A percentile compares a stretch with the other conserved stretches of the same genome.
Conservation (phyloP, 495 filamentous ascomycete genomes). For the Aspergillus coremiiformis region DNA sequence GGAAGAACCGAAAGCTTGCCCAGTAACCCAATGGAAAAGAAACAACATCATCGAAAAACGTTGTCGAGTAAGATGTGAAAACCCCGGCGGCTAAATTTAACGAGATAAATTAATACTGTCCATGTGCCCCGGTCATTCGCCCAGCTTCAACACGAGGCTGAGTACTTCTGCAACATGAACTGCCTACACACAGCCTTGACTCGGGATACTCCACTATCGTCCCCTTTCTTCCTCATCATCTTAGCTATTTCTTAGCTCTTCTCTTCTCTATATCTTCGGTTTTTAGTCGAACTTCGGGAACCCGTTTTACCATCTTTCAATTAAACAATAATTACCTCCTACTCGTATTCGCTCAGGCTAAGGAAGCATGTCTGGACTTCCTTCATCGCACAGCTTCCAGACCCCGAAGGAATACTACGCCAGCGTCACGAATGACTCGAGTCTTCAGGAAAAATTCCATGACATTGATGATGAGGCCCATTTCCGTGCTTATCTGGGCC, state of each 20-base stretch:
- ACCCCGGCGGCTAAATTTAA: neutral
- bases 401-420: conserved; percentile 34
- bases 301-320: neutral
- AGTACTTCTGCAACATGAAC: neutral
- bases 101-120: no score
- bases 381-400: conserved; percentile 9
- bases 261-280: neutral
- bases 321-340: neutral
- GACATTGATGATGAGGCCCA: conserved; percentile 48
- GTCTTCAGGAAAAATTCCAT: conserved; percentile 33
- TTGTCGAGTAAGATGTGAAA: neutral
- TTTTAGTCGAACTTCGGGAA: no score
- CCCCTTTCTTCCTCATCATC: neutral
- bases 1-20: neutral
- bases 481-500: conserved; percentile 34
- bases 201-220: no score
- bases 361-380: conserved; percentile 12
- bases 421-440: conserved; percentile 17
- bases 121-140: conserved; percentile 3
- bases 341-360: neutral
- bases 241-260: neutral
- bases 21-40: neutral
- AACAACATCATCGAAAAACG: neutral
- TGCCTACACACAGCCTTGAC: no score
- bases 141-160: conserved; percentile 2